Base-by-base conservation (phyloP, 2,329 filamentous ascomycete species). In the Dothidotthia symphoricarpi region DNA sequence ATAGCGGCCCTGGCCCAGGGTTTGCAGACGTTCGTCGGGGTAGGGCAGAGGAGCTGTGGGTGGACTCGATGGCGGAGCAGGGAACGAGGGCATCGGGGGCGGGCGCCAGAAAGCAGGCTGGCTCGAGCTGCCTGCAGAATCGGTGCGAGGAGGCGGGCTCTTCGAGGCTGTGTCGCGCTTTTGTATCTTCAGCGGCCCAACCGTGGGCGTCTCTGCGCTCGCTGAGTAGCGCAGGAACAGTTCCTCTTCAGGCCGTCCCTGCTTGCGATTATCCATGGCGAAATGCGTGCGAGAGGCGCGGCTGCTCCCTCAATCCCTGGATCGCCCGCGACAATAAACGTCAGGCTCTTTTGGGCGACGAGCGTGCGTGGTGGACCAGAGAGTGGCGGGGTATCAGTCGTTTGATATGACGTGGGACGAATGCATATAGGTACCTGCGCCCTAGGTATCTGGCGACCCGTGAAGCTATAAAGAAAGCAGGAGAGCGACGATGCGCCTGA, bases 141-240 rank as follows among this genome's bases (percentile, higher is more conserved):
- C 56, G 60, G 65, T 58, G 57, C 57, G 74, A 33, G 77, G 79
- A 54, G 80, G 80, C 31, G 68, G 69, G 41, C 68, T 65, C 51
- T 59, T 69, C 32, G 75, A 70, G 17, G 25, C 68, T 8, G 41
- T 44, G 58, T 82, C 79, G 39, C 83, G 81, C 68, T 94, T 94
- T 72, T 83, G 84, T 64, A 95, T 94, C 59, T 88, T 81, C 68
- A 95, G 69, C 43, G 89, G 89, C 57, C 86, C 86, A 53, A 95
- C 79, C 13, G 86, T 87, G 41, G 88, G 86, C 57, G 86, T 88
- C 57, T 88, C 82, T 38, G 67, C 70, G 34, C 66, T 56, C 24
- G 49, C 34, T 61, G 69, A 45, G 6, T 40, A 39, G 28, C 75
- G 68, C 49, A 94, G 78, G 71, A 94, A 91, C 73, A 94, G 84